Percentiles rank a stretch among this genome's conserved stretches.
phyloP scores from a whole-genome alignment of 306 rosid genomes.

The Inga oerstediana region DNA sequence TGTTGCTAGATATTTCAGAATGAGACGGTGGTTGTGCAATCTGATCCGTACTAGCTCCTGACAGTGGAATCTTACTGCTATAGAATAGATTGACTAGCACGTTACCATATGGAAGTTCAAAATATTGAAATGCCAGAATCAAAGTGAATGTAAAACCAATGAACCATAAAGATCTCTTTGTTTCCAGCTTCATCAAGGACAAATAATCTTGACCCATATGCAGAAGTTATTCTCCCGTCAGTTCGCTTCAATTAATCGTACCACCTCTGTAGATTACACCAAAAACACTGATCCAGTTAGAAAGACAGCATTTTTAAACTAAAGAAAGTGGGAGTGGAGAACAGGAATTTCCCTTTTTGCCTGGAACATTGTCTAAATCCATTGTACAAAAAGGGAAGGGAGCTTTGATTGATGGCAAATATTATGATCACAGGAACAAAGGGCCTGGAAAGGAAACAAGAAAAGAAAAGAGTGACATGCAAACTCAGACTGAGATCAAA shows the following conservation, averaged over 20 bases:
- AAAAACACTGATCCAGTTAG: conserved; percentile 34
- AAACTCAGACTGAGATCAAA: neutral
- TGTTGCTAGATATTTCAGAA: conserved; percentile 24
- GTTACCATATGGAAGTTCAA: conserved; percentile 54
- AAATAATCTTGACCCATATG: conserved; percentile 60
- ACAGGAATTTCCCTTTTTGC: neutral
- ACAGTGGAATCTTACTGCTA: conserved; percentile 30
- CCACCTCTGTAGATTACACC: conserved; percentile 47
- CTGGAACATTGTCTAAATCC: neutral
- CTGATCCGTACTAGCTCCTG: conserved; percentile 34
- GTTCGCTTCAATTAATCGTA: conserved; percentile 34
- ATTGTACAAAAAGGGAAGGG: neutral
- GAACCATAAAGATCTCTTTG: conserved; percentile 59
- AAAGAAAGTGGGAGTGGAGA: neutral
- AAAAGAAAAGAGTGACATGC: neutral
- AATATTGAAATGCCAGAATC: conserved; percentile 53
- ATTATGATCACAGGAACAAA: conserved; percentile 11
- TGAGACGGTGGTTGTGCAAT: conserved; percentile 34
- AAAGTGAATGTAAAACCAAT: conserved; percentile 53
- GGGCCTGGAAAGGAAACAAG: neutral
- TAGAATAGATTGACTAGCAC: conserved; percentile 42
- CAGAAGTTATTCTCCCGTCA: conserved; percentile 20
- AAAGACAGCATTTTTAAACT: conserved; percentile 9
- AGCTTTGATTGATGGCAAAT: neutral
- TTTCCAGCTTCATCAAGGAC: conserved; percentile 48